Base-by-base conservation (phyloP, 208 protist species). In the Herpetomonas samuelpessoai region DNA sequence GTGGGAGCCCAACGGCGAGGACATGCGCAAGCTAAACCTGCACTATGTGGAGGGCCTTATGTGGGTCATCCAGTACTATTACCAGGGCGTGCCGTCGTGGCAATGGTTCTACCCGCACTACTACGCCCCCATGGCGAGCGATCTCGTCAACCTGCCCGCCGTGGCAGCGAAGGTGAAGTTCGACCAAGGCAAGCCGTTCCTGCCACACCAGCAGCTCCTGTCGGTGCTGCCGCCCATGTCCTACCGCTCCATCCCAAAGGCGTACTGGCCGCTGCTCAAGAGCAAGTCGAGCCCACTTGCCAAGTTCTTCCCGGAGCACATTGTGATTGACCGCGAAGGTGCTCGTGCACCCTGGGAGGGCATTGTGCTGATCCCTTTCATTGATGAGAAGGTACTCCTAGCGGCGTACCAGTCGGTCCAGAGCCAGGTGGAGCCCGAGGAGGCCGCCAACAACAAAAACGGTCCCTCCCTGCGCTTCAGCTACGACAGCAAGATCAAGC, bases 201-300 rank as follows among this genome's bases (percentile, higher is more conserved):
- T 91, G 6, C 92, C 89, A 0, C 88, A 95, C 62, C 86, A 97
- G 73, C 98, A 99, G 89, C 88, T 99, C 35, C 89, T 99, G 53
- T 88, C 93, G 29, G 98, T 99, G 45, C 71, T 99, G n/a, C 98
- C 98, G 30, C 85, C 93, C 14, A 87, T 92, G 83, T 96, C 88
- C 26, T 95, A 95, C 76, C 74, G 86, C 55, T 93, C 74, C 44
- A 86, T 97, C 51, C 89, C 92, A 14, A 77, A 77, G 57, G 86
- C 87, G 44, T 96, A 94, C 76, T 93, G 87, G 85, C 80, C 85
- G n/a, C 70, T 96, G 46, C 75, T 92, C 30, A 57, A 63, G 27
- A 86, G 75, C 57, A 65, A 71, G 22, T 74, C 67, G 22, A 91
- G 82, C 66, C 88, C 84, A 25, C 71, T 96, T n/a, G 75, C 68